A percentile compares a stretch with the other conserved stretches of the same genome.
Conservation (phyloP, 176 grass and related monocot species). For the Carex parvula region DNA sequence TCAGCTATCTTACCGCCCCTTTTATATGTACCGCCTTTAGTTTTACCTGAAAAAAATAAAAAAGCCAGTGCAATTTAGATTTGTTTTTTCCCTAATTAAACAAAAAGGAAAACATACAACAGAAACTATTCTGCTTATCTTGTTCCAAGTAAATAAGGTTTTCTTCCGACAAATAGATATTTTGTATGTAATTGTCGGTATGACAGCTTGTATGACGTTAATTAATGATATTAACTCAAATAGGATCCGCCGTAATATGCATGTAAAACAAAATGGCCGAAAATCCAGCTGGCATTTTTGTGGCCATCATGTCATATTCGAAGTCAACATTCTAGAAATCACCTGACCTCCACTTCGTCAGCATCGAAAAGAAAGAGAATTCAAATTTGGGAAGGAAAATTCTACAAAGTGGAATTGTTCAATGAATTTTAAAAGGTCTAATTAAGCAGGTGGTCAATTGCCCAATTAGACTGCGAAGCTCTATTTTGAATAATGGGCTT, state of each 20-base stretch:
- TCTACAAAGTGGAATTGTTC: slow-evolving; percentile 24
- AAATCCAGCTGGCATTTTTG: slow-evolving; percentile 9
- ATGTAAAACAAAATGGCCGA: not conserved
- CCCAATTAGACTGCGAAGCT: not conserved
- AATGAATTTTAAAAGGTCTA: slow-evolving; percentile 4
- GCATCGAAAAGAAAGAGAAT: not conserved
- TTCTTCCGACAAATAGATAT: not conserved
- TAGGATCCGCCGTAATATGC: not conserved
- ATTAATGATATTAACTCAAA: not conserved
- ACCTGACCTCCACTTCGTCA: not conserved
- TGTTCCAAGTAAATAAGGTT: not conserved
- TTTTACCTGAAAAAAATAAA: slow-evolving; percentile 39
- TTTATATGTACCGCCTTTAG: slow-evolving; percentile 57
- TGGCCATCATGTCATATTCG: not conserved
- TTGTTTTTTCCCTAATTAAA: slow-evolving; percentile 15
- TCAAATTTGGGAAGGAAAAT: not conserved
- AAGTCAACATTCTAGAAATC: slow-evolving; percentile 18
- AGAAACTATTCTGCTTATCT: not conserved
- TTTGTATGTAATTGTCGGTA: not conserved
- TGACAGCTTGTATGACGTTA: slow-evolving; percentile 11
- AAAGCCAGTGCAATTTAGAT: not conserved
- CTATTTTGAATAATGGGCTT: not conserved
- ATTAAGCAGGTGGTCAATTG: not conserved
- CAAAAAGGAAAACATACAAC: not conserved
- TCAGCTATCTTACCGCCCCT: slow-evolving; percentile 5